Evolutionary conservation across 495 filamentous ascomycete species (phyloP), one percentile per base, ranked within the genome.

Genomic region (Umbilicaria muhlenbergii): DNA sequence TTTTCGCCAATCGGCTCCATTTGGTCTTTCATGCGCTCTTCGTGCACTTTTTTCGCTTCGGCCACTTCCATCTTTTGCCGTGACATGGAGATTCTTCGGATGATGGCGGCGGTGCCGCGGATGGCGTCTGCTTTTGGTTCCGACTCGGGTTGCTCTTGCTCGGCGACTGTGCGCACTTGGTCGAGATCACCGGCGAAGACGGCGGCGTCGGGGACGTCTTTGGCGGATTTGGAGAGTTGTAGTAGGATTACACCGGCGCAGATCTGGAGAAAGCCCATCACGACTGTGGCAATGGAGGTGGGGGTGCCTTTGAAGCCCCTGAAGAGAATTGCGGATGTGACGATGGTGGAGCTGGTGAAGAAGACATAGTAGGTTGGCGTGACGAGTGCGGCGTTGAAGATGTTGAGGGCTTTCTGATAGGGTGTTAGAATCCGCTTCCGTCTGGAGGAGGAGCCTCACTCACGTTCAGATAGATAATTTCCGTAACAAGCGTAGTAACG

Each of bases 331-430:
- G 88, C 85, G 0, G 86, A 94, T 7, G 86, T 89, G 46, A 96
- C 75, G 50, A 98, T 94, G 3, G 91, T 98, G 13, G 85, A 77
- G 52, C 78, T 91, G 36, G 91, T 98, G 60, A 98, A 98, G 67
- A 85, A 87, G 47, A 98, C 91, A 57, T 98, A 98, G 63, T 98
- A 98, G 3, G 91, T 98, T 0, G 91, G 91, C 0, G 91, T 98
- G 41, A 98, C 91, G 45, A 98, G 73, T 1, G 91, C 91, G 24
- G 91, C 92, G 56, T 98, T 98, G 69, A 91, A 98, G 38, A 98
- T 54, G 58, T 98, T 98, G 34, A 98, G 71, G 14, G 91, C 91
- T 95, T 98, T 98, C 91, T 98, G 63, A 51, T 51, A 31, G 32
- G 15, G 3, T 40, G 13, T 33, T 36, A 5, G 15, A 35, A 31